Evolutionary conservation across 2,329 filamentous ascomycete genomes (phyloP).

Genomic region (Atkinsonella texensis): DNA sequence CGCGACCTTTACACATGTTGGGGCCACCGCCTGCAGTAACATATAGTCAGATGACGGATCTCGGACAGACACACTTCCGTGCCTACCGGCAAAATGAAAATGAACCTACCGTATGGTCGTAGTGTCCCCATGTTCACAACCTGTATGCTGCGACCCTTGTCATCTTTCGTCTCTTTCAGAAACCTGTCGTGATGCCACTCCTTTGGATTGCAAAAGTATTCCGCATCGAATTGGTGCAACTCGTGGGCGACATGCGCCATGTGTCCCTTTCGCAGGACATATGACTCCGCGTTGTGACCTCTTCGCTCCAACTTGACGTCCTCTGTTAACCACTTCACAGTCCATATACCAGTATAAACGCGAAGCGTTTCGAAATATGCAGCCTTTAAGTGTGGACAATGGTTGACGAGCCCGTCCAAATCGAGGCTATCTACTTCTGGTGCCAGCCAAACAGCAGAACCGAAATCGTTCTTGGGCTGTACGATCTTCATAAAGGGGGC

Average conservation of each 20-base stretch:
- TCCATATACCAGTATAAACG: constrained; percentile 24
- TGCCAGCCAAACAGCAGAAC: constrained; percentile 22
- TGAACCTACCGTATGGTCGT: constrained; percentile 20
- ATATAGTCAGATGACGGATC: background rate
- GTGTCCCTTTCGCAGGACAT: constrained; percentile 21
- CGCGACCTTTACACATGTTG: constrained; percentile 21
- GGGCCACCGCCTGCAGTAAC: constrained; percentile 18
- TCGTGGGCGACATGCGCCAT: constrained; percentile 23
- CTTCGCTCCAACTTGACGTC: constrained; percentile 20
- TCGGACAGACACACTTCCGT: background rate
- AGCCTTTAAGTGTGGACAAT: constrained; percentile 27
- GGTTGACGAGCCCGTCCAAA: constrained; percentile 21
- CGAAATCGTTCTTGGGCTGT: constrained; percentile 24
- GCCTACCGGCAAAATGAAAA: background rate
- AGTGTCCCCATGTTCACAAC: constrained; percentile 16
- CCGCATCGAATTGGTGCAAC: constrained; percentile 23
- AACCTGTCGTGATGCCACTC: constrained; percentile 25
- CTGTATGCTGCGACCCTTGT: constrained; percentile 13
- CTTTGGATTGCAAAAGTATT: constrained; percentile 18
- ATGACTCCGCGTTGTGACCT: constrained; percentile 11
- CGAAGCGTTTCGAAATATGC: constrained; percentile 29
- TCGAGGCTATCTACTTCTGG: constrained; percentile 23
- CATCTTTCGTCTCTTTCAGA: constrained; percentile 15
- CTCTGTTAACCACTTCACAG: constrained; percentile 18
- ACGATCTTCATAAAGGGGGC: constrained; percentile 18